Evolutionary conservation across 768 basidiomycete species (phyloP).

Genomic region (Lactarius trivialis): DNA sequence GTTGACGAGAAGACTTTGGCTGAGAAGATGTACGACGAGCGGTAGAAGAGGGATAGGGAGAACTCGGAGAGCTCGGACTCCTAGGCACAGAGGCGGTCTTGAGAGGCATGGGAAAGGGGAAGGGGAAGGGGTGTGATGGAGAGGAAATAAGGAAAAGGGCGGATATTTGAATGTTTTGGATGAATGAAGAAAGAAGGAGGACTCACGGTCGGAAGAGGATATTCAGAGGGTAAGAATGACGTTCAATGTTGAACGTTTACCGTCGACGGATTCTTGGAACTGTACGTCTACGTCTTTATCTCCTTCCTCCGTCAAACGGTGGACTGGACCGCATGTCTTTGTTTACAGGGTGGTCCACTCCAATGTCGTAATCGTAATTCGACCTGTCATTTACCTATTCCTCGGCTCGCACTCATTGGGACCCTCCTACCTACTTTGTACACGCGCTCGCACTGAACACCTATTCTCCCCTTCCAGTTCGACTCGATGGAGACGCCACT

Average conservation of each 20-base stretch:
- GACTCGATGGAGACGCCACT: not conserved
- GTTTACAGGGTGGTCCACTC: slow-evolving; percentile 7
- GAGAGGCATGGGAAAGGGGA: slow-evolving; percentile 23
- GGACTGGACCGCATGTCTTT: slow-evolving; percentile 13
- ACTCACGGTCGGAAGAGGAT: slow-evolving; percentile 19
- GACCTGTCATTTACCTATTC: slow-evolving; percentile 17
- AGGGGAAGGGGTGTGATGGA: slow-evolving; percentile 21
- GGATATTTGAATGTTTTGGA: slow-evolving; percentile 23
- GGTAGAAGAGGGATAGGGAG: slow-evolving; percentile 33
- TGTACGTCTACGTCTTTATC: slow-evolving; percentile 20
- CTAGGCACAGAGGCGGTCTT: slow-evolving; percentile 27
- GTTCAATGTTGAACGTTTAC: slow-evolving; percentile 11
- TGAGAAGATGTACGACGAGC: slow-evolving; percentile 33
- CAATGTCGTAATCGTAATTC: slow-evolving; percentile 16
- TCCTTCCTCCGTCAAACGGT: slow-evolving; percentile 17
- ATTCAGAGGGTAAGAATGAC: slow-evolving; percentile 1
- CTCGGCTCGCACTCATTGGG: slow-evolving; percentile 17
- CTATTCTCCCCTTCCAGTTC: not conserved
- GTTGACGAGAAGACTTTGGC: slow-evolving; percentile 71
- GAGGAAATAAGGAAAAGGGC: slow-evolving; percentile 14
- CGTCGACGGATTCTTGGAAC: slow-evolving; percentile 23
- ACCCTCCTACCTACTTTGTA: slow-evolving; percentile 14
- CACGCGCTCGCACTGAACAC: not conserved
- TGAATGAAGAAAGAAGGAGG: slow-evolving; percentile 17
- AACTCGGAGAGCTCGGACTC: slow-evolving; percentile 26